Evolutionary conservation across 169 alveolate species (phyloP).

Genomic region (Cryptosporidium xiaoi): DNA sequence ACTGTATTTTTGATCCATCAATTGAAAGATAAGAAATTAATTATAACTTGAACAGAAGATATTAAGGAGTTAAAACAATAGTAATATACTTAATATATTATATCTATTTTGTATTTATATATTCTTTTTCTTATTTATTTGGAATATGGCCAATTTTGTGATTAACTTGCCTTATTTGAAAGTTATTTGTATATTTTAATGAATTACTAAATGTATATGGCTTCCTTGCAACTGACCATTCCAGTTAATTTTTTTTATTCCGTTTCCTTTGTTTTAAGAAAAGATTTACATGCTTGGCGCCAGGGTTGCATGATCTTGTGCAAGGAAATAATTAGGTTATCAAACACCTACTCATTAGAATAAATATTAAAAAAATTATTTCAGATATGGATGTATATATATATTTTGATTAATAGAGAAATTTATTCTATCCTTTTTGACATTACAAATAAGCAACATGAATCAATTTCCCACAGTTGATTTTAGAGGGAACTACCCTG

Average conservation of each 20-base stretch:
- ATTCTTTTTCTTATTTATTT: too few relatives aligned
- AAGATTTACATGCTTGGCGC: constrained; percentile 21
- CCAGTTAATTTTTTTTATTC: neutral
- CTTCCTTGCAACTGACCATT: too few relatives aligned
- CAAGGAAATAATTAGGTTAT: neutral
- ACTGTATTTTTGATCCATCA: neutral
- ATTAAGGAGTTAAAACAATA: too few relatives aligned
- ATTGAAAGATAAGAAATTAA: neutral
- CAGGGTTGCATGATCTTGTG: constrained; percentile 48
- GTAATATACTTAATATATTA: too few relatives aligned
- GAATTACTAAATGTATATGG: too few relatives aligned
- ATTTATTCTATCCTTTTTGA: neutral
- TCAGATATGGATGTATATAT: neutral
- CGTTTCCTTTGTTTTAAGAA: neutral
- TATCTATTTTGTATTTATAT: too few relatives aligned
- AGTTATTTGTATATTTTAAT: too few relatives aligned
- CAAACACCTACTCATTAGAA: neutral
- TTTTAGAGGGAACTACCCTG: constrained; percentile 67
- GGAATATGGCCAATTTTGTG: too few relatives aligned
- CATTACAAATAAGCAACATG: constrained; percentile 4
- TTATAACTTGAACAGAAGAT: too few relatives aligned
- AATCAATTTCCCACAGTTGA: constrained; percentile 31
- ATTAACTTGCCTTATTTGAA: too few relatives aligned
- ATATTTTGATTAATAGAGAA: neutral
- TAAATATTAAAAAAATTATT: neutral